Evolutionary conservation across 2,329 filamentous ascomycete genomes (phyloP), one percentile per base, ranked within the genome.

Genomic region (Diaporthe capsici): DNA sequence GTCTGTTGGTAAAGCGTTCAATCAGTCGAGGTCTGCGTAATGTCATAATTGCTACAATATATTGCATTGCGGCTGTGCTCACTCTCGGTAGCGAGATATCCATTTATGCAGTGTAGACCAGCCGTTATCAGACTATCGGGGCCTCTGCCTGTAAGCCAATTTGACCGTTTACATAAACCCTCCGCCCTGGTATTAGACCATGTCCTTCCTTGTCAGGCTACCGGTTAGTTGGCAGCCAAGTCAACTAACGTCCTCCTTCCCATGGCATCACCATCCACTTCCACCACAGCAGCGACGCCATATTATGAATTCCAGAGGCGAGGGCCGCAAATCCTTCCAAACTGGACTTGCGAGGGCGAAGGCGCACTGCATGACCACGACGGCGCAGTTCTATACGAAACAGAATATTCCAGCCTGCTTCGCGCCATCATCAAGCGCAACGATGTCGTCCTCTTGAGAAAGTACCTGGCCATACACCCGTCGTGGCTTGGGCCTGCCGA

Each of bases 381-480:
- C 37, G 70, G 53, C 39, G 39, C 49, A 42, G 17, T 58, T 13
- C 53, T 72, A 17, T n/a, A 60, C 25, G 70, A 72, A 22, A 72
- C 70, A n/a, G 51, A 57, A 58, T 60, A 42, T n/a, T 58, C 34
- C 22, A 5, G 51, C n/a, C 37, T 72, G 7, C 51, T 47, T 9
- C 15, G 53, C 31, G 12, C 70, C 34, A 47, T 72, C n/a, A 49
- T 72, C 15, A n/a, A 47, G 55, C 51, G 28, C n/a, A 58, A 72
- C 39, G 70, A 72, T 42, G 39, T 34, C n/a, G 22, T 58, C n/a
- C 70, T 72, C n/a, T 10, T 60, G 49, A 72, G 9, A n/a, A 39
- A 17, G 9, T 72, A 58, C 15, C 51, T 71, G 7, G 53, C 31
- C 22, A 15, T 42, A 42, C 20, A 47, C 22, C 68, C 68, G 2